A percentile compares a stretch with the other conserved stretches of the same genome.
These are phyloP conservation scores for Calycina marina DNA, from an alignment of 2,329 filamentous ascomycete genomes.

Conservation along the genomic window DNA sequence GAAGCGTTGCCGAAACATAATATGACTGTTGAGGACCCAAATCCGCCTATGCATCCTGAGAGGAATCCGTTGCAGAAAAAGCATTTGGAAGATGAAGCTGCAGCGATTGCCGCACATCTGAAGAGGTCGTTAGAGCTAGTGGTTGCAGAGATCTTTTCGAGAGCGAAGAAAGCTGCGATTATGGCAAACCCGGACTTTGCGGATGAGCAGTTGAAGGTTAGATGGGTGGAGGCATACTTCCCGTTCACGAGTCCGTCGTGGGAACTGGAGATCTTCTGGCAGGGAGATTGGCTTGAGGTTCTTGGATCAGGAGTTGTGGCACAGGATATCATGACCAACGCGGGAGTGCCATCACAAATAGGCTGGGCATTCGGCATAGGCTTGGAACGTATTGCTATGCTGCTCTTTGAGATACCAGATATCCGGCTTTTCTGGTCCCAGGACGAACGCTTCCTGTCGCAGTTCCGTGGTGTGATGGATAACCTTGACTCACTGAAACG, in stretches of 20 bases:
- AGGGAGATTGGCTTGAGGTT: slow-evolving; percentile 89
- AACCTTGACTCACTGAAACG: slow-evolving; percentile 35
- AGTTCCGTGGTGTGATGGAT: slow-evolving; percentile 55
- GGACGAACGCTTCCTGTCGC: slow-evolving; percentile 71
- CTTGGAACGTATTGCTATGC: slow-evolving; percentile 90
- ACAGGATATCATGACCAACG: slow-evolving; percentile 66
- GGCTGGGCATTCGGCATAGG: slow-evolving; percentile 96
- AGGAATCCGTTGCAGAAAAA: slow-evolving; percentile 67
- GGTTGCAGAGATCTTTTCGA: slow-evolving; percentile 76
- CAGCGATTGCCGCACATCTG: slow-evolving; percentile 70
- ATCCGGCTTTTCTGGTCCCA: slow-evolving; percentile 93
- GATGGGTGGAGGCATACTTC: slow-evolving; percentile 96
- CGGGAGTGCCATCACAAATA: slow-evolving; percentile 57
- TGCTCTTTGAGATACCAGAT: slow-evolving; percentile 89
- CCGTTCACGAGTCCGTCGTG: slow-evolving; percentile 92
- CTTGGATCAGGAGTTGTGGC: slow-evolving; percentile 84
- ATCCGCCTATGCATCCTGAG: slow-evolving; percentile 60
- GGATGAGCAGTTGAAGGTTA: slow-evolving; percentile 64
- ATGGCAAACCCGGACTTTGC: slow-evolving; percentile 32
- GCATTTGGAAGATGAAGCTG: slow-evolving; percentile 66
- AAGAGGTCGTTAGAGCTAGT: slow-evolving; percentile 82
- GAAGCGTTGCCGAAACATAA: slow-evolving; percentile 56
- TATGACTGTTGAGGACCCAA: slow-evolving; percentile 70
- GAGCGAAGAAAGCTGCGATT: slow-evolving; percentile 53
- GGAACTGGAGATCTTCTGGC: slow-evolving; percentile 93